These are phyloP conservation scores for Epicoccum nigrum DNA, from an alignment of 2,329 filamentous ascomycete genomes.

Conservation along the genomic window DNA sequence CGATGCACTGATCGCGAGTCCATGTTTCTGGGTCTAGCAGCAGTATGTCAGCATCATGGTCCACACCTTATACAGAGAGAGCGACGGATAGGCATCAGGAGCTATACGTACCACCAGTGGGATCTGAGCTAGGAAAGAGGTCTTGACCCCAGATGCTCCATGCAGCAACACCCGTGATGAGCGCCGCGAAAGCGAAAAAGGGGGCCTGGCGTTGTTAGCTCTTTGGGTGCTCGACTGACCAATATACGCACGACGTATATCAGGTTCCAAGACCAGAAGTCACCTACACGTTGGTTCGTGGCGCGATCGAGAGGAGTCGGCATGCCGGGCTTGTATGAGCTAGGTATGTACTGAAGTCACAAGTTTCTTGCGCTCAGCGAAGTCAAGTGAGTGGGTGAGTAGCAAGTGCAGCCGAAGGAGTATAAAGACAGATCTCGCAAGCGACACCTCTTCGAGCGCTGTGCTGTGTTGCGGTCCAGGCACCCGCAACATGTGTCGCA, in stretches of 20 bases:
- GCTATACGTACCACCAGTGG: slow-evolving; percentile 72
- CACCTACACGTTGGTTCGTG: slow-evolving; percentile 52
- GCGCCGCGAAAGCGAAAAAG: slow-evolving; percentile 69
- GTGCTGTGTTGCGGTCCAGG: not conserved
- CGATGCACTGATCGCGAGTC: slow-evolving; percentile 78
- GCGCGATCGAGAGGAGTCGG: slow-evolving; percentile 58
- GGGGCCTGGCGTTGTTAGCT: slow-evolving; percentile 32
- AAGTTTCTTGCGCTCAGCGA: not conserved
- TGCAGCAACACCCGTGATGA: slow-evolving; percentile 79
- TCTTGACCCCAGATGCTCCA: slow-evolving; percentile 88
- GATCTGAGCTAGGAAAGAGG: slow-evolving; percentile 81
- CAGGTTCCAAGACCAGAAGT: slow-evolving; percentile 28
- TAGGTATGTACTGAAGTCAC: not conserved
- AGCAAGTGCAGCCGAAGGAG: not conserved
- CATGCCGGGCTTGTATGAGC: slow-evolving; percentile 43
- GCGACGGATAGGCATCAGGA: not conserved
- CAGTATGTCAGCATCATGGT: not conserved
- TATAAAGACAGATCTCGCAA: slow-evolving; percentile 9
- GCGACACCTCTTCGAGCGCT: slow-evolving; percentile 1
- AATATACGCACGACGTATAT: slow-evolving; percentile 30
- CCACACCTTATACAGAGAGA: not conserved
- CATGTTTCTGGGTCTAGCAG: slow-evolving; percentile 68
- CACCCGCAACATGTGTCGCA: no score
- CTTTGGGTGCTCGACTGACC: not conserved
- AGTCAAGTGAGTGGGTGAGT: not conserved